Conservation (phyloP, 2,329 filamentous ascomycete species). For the Pseudophaeomoniella oleicola region DNA sequence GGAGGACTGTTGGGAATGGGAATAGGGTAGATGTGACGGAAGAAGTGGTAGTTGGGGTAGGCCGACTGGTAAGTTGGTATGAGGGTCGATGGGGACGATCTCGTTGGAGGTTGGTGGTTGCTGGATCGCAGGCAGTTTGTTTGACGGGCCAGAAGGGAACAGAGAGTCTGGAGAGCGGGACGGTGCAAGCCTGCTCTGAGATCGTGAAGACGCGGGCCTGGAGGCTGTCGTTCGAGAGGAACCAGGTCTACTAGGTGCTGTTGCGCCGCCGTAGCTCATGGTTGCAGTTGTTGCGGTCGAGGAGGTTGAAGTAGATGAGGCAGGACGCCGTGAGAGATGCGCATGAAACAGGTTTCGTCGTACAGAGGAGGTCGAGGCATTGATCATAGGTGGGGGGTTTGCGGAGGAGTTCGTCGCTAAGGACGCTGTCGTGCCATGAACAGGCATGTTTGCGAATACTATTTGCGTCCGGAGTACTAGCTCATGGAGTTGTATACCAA, state of each 20-base stretch:
- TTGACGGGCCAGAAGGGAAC: conserved; percentile 4
- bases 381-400: conserved; percentile 2
- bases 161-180: conserved; percentile 6
- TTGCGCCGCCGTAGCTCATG: neutral
- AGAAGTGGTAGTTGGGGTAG: neutral
- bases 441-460: neutral
- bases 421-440: neutral
- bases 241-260: conserved; percentile 1
- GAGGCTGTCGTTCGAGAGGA: conserved; percentile 6
- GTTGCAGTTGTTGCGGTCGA: conserved; percentile 1
- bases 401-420: neutral
- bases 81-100: conserved; percentile 8
- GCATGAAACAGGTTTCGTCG: conserved; percentile 30
- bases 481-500: neutral
- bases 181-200: conserved; percentile 5
- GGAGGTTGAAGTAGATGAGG: conserved; percentile 12
- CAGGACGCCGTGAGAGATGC: conserved; percentile 27
- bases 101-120: conserved; percentile 1
- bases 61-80: neutral
- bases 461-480: neutral
- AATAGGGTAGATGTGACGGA: neutral
- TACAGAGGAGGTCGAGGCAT: conserved; percentile 15
- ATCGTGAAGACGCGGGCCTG: conserved; percentile 1
- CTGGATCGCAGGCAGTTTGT: conserved; percentile 2
- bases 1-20: neutral